Evolutionary conservation across 176 grass and related monocot species (phyloP).

Genomic region (Phyllostachys edulis): DNA sequence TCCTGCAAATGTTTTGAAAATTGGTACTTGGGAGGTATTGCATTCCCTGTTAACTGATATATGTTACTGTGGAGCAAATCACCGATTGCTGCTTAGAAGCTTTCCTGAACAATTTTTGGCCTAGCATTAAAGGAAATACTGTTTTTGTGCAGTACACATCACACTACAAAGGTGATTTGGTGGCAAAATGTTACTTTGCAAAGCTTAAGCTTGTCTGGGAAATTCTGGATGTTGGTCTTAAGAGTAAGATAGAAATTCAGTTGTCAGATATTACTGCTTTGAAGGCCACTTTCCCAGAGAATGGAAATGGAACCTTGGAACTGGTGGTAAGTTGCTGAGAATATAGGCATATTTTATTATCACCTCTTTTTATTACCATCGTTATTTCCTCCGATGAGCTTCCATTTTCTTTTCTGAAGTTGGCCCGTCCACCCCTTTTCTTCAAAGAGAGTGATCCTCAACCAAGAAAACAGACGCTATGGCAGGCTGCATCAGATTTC

Average conservation of each 20-base stretch:
- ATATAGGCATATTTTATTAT: constrained; percentile 5
- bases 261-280: constrained; percentile 72
- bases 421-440: constrained; percentile 69
- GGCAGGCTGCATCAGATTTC: constrained; percentile 77
- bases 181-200: constrained; percentile 89
- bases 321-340: constrained; percentile 48
- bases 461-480: constrained; percentile 86
- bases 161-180: constrained; percentile 72
- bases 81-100: neutral
- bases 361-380: neutral
- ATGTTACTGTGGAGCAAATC: neutral
- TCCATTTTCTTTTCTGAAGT: constrained; percentile 47
- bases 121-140: constrained; percentile 17
- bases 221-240: constrained; percentile 60
- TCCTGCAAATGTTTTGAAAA: constrained; percentile 58
- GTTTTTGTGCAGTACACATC: constrained; percentile 50
- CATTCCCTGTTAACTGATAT: constrained; percentile 11
- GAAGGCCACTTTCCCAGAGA: constrained; percentile 52
- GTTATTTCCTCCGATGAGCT: constrained; percentile 7
- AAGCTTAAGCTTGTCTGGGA: constrained; percentile 87
- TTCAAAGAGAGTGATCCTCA: constrained; percentile 81
- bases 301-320: constrained; percentile 58
- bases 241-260: constrained; percentile 89
- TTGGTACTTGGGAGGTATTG: constrained; percentile 86
- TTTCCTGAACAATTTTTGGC: neutral